Percentiles rank a stretch among this genome's conserved stretches.
Conservation (phyloP, 306 rosid genomes). For the Citrullus amarus region DNA sequence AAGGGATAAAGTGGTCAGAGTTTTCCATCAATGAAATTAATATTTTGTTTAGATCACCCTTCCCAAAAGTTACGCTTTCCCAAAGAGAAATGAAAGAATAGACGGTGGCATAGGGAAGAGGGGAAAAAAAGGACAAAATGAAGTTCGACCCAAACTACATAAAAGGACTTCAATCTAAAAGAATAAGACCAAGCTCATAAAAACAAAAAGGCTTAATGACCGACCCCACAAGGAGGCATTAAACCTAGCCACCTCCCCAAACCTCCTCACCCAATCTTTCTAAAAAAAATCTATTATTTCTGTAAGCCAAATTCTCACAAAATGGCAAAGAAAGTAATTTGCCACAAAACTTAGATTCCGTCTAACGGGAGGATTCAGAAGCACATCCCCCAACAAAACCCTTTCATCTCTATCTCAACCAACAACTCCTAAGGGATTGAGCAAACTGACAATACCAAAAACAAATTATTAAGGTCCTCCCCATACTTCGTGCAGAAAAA, state of each 20-base stretch:
- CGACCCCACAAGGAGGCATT: neutral
- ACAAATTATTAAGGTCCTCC: neutral
- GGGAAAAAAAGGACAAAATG: neutral
- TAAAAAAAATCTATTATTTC: neutral
- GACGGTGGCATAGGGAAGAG: neutral
- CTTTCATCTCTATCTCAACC: neutral
- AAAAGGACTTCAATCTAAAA: neutral
- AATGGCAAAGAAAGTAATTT: too few relatives aligned
- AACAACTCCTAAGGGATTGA: neutral
- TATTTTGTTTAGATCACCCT: neutral
- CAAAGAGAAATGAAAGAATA: neutral
- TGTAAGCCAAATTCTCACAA: neutral
- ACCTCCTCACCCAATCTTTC: neutral
- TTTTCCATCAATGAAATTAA: neutral
- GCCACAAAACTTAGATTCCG: neutral
- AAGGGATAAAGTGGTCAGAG: conserved; percentile 2
- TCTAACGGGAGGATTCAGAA: neutral
- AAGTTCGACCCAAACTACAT: neutral
- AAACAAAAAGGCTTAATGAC: neutral
- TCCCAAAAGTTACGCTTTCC: neutral
- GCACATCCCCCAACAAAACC: neutral
- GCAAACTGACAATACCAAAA: neutral
- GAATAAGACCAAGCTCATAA: neutral
- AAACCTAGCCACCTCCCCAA: neutral
- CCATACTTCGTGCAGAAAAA: neutral